Conservation (phyloP, 805 yeast genomes). For the Nakazawaea ambrosiae region DNA sequence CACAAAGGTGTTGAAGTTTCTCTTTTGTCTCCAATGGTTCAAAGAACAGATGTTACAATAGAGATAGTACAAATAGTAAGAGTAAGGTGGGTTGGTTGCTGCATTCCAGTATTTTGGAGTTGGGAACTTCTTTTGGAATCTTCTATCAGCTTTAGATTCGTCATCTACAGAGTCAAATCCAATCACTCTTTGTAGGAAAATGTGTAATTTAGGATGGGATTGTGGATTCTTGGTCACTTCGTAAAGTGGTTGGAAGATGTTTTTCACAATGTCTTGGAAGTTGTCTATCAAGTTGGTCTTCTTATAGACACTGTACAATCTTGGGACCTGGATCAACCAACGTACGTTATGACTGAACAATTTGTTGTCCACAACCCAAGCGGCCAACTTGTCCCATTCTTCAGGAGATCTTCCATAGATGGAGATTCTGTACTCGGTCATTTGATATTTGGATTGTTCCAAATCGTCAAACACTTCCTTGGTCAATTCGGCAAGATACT, state of each 20-base stretch:
- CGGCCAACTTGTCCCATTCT: conserved; percentile 95
- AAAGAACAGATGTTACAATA: conserved; percentile 82
- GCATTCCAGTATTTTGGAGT: conserved; percentile 79
- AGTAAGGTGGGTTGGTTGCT: conserved; percentile 89
- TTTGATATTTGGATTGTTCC: conserved; percentile 92
- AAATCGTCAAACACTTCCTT: conserved; percentile 90
- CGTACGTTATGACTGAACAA: conserved; percentile 89
- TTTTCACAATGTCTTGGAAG: conserved; percentile 72
- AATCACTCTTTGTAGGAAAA: conserved; percentile 87
- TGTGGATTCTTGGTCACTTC: conserved; percentile 84
- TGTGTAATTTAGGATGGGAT: conserved; percentile 83
- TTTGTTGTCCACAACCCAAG: conserved; percentile 92
- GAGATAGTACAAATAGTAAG: conserved; percentile 86
- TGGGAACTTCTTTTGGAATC: conserved; percentile 78
- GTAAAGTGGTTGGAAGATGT: conserved; percentile 81
- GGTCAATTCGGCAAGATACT: conserved; percentile 88
- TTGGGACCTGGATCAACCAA: conserved; percentile 94
- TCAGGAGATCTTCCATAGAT: conserved; percentile 82
- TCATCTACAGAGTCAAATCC: conserved; percentile 99
- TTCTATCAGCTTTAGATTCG: conserved; percentile 86
- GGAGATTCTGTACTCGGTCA: conserved; percentile 94
- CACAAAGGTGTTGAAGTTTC: conserved; percentile 85
- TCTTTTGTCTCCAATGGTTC: conserved; percentile 71
- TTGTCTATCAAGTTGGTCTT: conserved; percentile 58
- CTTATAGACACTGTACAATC: conserved; percentile 86